phyloP scores from a whole-genome alignment of 768 basidiomycete genomes.

The Amanita thiersii region DNA sequence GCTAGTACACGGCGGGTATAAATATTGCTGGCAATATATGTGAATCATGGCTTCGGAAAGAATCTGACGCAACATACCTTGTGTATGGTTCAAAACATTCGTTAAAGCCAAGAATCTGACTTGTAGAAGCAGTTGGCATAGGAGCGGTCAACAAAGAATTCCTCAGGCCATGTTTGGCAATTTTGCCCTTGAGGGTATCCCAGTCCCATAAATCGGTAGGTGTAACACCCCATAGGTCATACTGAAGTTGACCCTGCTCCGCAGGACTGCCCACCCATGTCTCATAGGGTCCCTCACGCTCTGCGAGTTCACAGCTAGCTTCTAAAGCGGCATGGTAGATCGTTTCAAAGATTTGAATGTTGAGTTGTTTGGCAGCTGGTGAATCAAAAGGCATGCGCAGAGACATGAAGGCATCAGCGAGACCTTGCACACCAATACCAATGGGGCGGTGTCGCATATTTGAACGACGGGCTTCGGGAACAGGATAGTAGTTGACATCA shows the following conservation, averaged over 20 bases:
- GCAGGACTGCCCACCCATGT: slow-evolving; percentile 91
- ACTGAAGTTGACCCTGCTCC: slow-evolving; percentile 81
- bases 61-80: slow-evolving; percentile 36
- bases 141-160: slow-evolving; percentile 90
- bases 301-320: slow-evolving; percentile 83
- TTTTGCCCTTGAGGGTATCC: slow-evolving; percentile 77
- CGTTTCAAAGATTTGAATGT: slow-evolving; percentile 96
- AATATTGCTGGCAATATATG: slow-evolving; percentile 61
- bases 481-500: slow-evolving; percentile 93
- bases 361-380: slow-evolving; percentile 75
- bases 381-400: slow-evolving; percentile 95
- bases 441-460: slow-evolving; percentile 98
- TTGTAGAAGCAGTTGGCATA: slow-evolving; percentile 99
- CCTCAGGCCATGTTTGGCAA: slow-evolving; percentile 70
- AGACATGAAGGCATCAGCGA: slow-evolving; percentile 97
- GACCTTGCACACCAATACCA: slow-evolving; percentile 94
- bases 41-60: slow-evolving; percentile 5
- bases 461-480: slow-evolving; percentile 82
- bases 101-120: slow-evolving; percentile 96
- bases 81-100: slow-evolving; percentile 99
- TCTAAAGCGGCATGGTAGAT: slow-evolving; percentile 96
- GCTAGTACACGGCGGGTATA: slow-evolving; percentile 99
- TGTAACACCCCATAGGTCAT: slow-evolving; percentile 90
- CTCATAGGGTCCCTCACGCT: slow-evolving; percentile 74
- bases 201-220: slow-evolving; percentile 94